Base-by-base conservation (phyloP, 768 basidiomycete genomes). In the Tephrocybe sp. region DNA sequence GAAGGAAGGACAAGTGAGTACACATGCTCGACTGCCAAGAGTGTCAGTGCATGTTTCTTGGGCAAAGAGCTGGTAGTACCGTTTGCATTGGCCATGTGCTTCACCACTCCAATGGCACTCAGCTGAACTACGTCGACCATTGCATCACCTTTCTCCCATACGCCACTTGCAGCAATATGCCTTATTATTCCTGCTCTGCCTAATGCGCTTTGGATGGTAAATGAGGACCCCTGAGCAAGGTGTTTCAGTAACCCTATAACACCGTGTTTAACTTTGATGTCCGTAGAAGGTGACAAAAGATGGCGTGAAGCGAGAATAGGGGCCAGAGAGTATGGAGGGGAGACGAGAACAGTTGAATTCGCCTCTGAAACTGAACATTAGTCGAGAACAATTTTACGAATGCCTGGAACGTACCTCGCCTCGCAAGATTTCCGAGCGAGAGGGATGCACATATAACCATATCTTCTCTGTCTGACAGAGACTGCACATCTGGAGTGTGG, bases 221-320 rank as follows among this genome's bases (percentile, higher is more conserved):
- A 78, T 39, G 80, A 77, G n/a, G 80, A 74, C 33, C 84, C 75
- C 62, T 87, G 87, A 2, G 92, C 83, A 2, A 99, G 73, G 63
- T 98, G 89, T 64, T 92, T 90, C 36, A 98, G 74, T 33, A 98
- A 72, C 22, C 92, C 92, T 20, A 96, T 74, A 50, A 90, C 81
- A 13, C 90, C 92, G 60, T 98, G 94, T 65, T 95, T 92, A 54
- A 95, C 73, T 65, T 93, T 90, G 63, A 91, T 75, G 62, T 92
- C 87, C 8, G 78, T 75, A 34, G 68, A 63, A 13, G 75, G 70
- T 10, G 75, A 74, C 35, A 91, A 74, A n/a, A 85, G 67, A 49
- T 71, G 68, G 14, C 66, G 65, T 5, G 86, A 86, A 7, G 78
- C 72, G 40, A 91, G 68, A 12, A 87, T 61, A 7, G 78, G 72